Evolutionary conservation across 345 rosid species (phyloP).

Genomic region (Aethionema arabicum): DNA sequence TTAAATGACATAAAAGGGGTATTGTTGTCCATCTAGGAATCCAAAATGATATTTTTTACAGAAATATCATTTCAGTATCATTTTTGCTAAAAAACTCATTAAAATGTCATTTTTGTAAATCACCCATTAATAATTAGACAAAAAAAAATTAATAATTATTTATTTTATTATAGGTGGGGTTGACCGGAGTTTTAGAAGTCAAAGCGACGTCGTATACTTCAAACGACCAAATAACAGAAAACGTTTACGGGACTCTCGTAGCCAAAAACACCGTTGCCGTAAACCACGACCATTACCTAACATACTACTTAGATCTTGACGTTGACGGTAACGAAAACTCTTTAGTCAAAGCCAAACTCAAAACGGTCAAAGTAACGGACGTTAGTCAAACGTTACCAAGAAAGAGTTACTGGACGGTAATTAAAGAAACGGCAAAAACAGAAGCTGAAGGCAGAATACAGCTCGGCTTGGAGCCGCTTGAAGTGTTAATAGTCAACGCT

Average conservation of each 20-base stretch:
- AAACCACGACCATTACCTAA: constrained; percentile 76
- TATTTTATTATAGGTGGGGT: constrained; percentile 44
- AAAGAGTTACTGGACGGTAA: constrained; percentile 71
- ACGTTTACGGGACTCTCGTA: constrained; percentile 56
- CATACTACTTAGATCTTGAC: constrained; percentile 76
- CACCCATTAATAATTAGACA: too few relatives aligned
- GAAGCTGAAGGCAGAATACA: constrained; percentile 61
- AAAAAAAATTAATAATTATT: not conserved
- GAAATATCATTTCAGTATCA: too few relatives aligned
- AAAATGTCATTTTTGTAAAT: too few relatives aligned
- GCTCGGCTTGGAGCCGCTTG: constrained; percentile 55
- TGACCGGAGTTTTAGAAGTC: constrained; percentile 62
- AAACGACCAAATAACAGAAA: constrained; percentile 43
- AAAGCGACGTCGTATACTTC: constrained; percentile 54
- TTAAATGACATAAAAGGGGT: too few relatives aligned
- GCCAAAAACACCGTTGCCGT: constrained; percentile 70
- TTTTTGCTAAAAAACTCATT: too few relatives aligned
- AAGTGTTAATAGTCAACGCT: constrained; percentile 60
- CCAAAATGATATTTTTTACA: too few relatives aligned
- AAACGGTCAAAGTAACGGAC: constrained; percentile 38
- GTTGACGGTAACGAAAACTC: constrained; percentile 68
- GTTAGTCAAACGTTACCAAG: constrained; percentile 41
- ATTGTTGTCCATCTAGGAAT: too few relatives aligned
- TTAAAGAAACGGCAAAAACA: constrained; percentile 56
- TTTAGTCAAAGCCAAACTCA: constrained; percentile 56